These are phyloP conservation scores for Backusella morwellensis DNA, from an alignment of 192 early-diverging fungal genomes.

Conservation along the genomic window DNA sequence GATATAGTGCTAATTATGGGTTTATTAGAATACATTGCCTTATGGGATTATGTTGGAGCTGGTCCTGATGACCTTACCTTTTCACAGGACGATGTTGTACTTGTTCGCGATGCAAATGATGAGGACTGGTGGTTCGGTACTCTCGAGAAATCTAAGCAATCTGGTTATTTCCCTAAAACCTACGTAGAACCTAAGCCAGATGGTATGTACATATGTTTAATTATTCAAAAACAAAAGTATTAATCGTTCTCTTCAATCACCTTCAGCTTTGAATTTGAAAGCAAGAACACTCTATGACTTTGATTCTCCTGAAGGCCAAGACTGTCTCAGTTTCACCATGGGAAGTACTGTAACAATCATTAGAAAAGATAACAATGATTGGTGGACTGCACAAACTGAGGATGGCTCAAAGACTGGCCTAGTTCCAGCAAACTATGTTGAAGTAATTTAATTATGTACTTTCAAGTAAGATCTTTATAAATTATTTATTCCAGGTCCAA, in stretches of 20 bases:
- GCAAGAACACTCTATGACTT: conserved; percentile 37
- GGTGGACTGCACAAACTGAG: conserved; percentile 45
- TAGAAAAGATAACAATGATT: conserved; percentile 45
- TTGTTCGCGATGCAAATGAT: conserved; percentile 29
- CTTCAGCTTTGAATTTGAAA: not conserved
- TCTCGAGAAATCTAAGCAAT: conserved; percentile 28
- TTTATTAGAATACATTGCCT: conserved; percentile 21
- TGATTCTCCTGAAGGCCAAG: conserved; percentile 37
- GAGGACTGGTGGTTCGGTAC: conserved; percentile 51
- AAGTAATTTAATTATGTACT: conserved; percentile 28
- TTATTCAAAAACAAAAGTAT: not conserved
- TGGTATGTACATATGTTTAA: conserved; percentile 3
- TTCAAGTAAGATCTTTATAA: not conserved
- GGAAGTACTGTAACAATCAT: conserved; percentile 64
- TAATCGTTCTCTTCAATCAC: not conserved
- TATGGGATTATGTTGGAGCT: conserved; percentile 44
- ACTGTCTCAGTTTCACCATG: conserved; percentile 60
- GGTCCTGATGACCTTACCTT: conserved; percentile 42
- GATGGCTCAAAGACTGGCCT: conserved; percentile 35
- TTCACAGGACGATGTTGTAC: conserved; percentile 37
- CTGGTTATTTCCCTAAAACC: conserved; percentile 52
- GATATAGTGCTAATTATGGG: not conserved
- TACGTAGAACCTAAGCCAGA: conserved; percentile 41
- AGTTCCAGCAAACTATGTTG: conserved; percentile 50
- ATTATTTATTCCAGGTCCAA: not conserved